Evolutionary conservation across 768 basidiomycete species (phyloP).

Genomic region (Xanthoconium purpureum): DNA sequence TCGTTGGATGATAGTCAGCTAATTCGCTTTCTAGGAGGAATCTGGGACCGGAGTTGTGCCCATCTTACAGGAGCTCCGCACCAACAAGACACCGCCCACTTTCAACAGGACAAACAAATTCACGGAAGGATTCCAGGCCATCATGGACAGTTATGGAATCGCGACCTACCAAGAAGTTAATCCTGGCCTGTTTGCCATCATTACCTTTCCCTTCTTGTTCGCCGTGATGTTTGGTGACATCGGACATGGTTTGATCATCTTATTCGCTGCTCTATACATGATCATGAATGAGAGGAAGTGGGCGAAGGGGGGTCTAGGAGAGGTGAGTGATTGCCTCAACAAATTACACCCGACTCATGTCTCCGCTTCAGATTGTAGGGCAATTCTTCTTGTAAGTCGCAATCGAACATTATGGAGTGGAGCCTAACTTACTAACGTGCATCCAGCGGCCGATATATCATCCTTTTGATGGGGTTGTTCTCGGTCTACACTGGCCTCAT

Average conservation of each 20-base stretch:
- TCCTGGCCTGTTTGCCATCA: conserved; percentile 87
- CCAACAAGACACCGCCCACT: conserved; percentile 90
- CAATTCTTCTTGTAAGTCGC: conserved; percentile 88
- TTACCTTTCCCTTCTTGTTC: conserved; percentile 97
- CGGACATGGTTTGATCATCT: conserved; percentile 87
- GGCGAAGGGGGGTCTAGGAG: conserved; percentile 69
- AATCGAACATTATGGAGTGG: not conserved
- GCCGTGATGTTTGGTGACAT: conserved; percentile 99
- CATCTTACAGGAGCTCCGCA: conserved; percentile 86
- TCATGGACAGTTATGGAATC: conserved; percentile 97
- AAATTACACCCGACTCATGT: conserved; percentile 5
- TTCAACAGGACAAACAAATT: conserved; percentile 95
- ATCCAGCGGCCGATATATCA: conserved; percentile 93
- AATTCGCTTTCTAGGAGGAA: conserved; percentile 54
- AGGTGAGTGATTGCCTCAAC: conserved; percentile 43
- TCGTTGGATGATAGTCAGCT: not conserved
- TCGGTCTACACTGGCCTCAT: conserved; percentile 95
- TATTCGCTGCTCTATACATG: conserved; percentile 76
- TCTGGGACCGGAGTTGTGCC: conserved; percentile 92
- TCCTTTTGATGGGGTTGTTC: conserved; percentile 96
- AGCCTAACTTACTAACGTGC: conserved; percentile 17
- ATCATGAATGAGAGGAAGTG: conserved; percentile 82
- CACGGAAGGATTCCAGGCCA: conserved; percentile 94
- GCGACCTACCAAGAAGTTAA: conserved; percentile 96
- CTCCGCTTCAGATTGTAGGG: conserved; percentile 59